These are phyloP conservation scores for Agrocybe pediades DNA, from an alignment of 768 basidiomycete species.

Conservation along the genomic window DNA sequence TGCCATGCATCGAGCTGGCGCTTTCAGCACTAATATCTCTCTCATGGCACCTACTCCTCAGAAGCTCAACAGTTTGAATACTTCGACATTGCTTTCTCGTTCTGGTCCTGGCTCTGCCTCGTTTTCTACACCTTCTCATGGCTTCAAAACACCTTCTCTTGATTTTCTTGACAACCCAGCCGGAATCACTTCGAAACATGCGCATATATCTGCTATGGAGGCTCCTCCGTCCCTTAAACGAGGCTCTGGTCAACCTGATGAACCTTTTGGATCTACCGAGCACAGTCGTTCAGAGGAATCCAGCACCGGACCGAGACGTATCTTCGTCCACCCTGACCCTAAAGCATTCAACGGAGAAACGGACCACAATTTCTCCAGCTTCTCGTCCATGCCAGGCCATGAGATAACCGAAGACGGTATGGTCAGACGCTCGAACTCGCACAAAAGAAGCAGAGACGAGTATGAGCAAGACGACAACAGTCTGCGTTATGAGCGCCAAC, in stretches of 20 bases:
- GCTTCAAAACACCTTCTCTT: conserved; percentile 20
- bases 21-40: conserved; percentile 2
- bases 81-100: conserved; percentile 20
- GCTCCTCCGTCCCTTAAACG: neutral
- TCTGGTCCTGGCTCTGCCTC: conserved; percentile 11
- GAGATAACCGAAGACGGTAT: conserved; percentile 18
- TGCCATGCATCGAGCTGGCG: conserved; percentile 1
- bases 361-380: neutral
- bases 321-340: conserved; percentile 1
- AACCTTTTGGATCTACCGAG: neutral
- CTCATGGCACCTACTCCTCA: conserved; percentile 26
- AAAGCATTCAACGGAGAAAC: neutral
- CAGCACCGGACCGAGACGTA: conserved; percentile 13
- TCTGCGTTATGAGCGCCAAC: conserved; percentile 4
- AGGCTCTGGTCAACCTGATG: neutral
- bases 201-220: conserved; percentile 29
- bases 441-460: conserved; percentile 14
- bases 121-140: conserved; percentile 10
- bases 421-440: conserved; percentile 4
- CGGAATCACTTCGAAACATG: conserved; percentile 13
- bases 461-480: conserved; percentile 14
- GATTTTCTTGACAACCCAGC: conserved; percentile 4
- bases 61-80: conserved; percentile 9
- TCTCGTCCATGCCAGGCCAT: conserved; percentile 1
- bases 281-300: neutral